phyloP scores from a whole-genome alignment of 352 stramenopile genomes.

The Globisporangium abappressorium region DNA sequence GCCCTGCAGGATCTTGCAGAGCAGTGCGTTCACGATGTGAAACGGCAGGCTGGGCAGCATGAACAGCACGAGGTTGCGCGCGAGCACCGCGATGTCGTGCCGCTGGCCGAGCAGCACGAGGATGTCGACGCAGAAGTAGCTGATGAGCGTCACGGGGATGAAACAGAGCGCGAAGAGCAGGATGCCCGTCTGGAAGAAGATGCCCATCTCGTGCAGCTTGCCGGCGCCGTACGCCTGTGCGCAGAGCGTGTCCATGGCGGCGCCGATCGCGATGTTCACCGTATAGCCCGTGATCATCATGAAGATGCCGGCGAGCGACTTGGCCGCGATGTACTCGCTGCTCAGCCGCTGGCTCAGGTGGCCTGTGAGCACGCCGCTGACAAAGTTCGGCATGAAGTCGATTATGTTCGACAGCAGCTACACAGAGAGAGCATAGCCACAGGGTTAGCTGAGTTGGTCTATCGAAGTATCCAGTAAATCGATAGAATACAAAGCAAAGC shows the following conservation, averaged over 20 bases:
- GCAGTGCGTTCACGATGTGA: slow-evolving; percentile 69
- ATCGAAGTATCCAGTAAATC: not conserved
- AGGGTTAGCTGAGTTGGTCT: not conserved
- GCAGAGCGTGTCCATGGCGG: slow-evolving; percentile 89
- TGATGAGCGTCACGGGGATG: slow-evolving; percentile 51
- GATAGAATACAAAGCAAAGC: not conserved
- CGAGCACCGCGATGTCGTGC: slow-evolving; percentile 58
- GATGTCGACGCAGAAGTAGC: slow-evolving; percentile 76
- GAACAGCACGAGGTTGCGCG: slow-evolving; percentile 63
- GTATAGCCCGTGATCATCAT: slow-evolving; percentile 83
- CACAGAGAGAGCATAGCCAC: not conserved
- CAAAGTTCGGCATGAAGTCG: slow-evolving; percentile 63
- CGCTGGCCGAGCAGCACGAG: slow-evolving; percentile 73
- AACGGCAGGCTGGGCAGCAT: slow-evolving; percentile 83
- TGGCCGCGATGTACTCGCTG: slow-evolving; percentile 77
- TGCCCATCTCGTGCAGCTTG: slow-evolving; percentile 80
- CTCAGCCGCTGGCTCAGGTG: slow-evolving; percentile 57
- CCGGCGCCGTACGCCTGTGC: slow-evolving; percentile 81
- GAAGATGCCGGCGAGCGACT: slow-evolving; percentile 72
- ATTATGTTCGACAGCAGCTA: slow-evolving; percentile 65
- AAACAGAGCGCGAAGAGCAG: slow-evolving; percentile 68
- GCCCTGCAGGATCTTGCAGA: slow-evolving; percentile 84
- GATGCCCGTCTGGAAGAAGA: slow-evolving; percentile 84
- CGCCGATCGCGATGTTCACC: slow-evolving; percentile 77
- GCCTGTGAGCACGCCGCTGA: slow-evolving; percentile 67